A percentile compares a stretch with the other conserved stretches of the same genome.
phyloP scores from a whole-genome alignment of 495 filamentous ascomycete species.

The Hypoxylon fragiforme region DNA sequence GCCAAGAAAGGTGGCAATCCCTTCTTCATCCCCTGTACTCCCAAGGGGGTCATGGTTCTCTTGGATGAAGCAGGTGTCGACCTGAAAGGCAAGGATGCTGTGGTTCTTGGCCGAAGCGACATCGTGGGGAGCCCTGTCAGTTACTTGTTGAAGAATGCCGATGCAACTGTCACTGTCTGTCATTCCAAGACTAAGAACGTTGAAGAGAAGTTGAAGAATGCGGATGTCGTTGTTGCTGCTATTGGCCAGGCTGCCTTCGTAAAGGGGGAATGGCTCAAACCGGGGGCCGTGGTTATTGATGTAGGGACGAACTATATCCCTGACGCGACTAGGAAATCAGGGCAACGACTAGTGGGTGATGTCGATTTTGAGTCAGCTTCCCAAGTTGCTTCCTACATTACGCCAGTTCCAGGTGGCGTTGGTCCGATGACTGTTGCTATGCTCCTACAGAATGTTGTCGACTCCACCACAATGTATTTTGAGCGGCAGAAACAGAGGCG shows the following conservation, averaged over 20 bases:
- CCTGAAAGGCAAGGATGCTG: slow-evolving; percentile 85
- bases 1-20: slow-evolving; percentile 90
- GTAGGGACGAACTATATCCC: slow-evolving; percentile 96
- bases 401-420: slow-evolving; percentile 94
- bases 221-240: slow-evolving; percentile 88
- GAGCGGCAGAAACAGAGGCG: slow-evolving; percentile 76
- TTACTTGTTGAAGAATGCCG: slow-evolving; percentile 89
- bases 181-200: slow-evolving; percentile 84
- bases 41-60: slow-evolving; percentile 94
- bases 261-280: slow-evolving; percentile 94
- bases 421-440: slow-evolving; percentile 99
- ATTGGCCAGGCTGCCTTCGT: slow-evolving; percentile 87
- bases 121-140: slow-evolving; percentile 97
- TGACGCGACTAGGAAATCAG: slow-evolving; percentile 93
- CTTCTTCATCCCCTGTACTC: slow-evolving; percentile 90
- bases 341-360: slow-evolving; percentile 90
- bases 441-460: slow-evolving; percentile 91
- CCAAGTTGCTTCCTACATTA: slow-evolving; percentile 91
- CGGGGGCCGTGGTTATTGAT: slow-evolving; percentile 92
- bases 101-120: slow-evolving; percentile 92
- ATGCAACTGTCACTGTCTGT: slow-evolving; percentile 95
- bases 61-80: slow-evolving; percentile 82
- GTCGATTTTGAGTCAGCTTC: slow-evolving; percentile 88
- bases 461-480: slow-evolving; percentile 77
- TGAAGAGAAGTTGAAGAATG: slow-evolving; percentile 71